phyloP scores from a whole-genome alignment of 495 filamentous ascomycete species.

The Viridothelium virens region DNA sequence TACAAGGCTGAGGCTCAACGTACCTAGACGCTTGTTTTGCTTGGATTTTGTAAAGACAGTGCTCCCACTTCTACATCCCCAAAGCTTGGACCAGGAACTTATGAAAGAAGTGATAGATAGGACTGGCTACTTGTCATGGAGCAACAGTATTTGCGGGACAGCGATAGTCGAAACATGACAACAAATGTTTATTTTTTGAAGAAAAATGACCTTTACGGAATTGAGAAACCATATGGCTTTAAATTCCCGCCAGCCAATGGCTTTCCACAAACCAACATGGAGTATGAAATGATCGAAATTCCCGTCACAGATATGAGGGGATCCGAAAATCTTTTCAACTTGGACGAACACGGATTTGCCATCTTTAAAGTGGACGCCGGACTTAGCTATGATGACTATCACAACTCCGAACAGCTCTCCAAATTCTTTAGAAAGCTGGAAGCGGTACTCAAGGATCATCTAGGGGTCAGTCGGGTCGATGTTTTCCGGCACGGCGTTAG shows the following conservation, averaged over 20 bases:
- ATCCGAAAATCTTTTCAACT: background rate
- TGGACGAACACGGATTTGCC: background rate
- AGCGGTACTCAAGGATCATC: background rate
- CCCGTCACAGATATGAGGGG: background rate
- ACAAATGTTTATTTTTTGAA: background rate
- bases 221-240: background rate
- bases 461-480: constrained; percentile 10
- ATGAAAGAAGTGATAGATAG: no score
- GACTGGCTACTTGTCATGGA: no score
- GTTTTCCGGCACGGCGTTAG: constrained; percentile 14
- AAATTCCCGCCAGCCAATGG: background rate
- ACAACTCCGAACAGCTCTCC: background rate
- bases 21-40: no score
- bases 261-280: background rate
- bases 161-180: background rate
- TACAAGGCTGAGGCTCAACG: no score
- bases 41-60: no score
- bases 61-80: no score
- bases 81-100: no score
- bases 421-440: constrained; percentile 17
- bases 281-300: background rate
- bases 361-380: background rate
- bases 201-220: background rate
- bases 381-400: constrained; percentile 14
- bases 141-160: no score